Evolutionary conservation across 2,329 filamentous ascomycete species (phyloP), one percentile per base, ranked within the genome.

Genomic region (Exophiala viscosa): DNA sequence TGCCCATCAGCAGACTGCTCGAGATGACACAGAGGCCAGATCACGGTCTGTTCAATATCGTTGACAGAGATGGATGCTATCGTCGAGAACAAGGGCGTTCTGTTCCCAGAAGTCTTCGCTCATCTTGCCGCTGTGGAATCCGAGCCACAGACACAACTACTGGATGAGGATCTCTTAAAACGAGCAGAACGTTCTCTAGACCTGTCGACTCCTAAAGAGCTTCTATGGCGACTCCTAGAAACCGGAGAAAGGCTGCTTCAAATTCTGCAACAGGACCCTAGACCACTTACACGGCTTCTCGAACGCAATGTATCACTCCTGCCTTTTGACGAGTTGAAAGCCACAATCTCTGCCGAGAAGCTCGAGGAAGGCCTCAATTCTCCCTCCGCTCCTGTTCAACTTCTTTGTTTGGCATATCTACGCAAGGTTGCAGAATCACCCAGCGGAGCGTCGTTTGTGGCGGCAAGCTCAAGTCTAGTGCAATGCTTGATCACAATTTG

Each of bases 381-480:
- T 52, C 76, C 68, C 43, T 79, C 58, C 62, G 72, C 61, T 67
- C 76, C 80, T 0, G 77, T 84, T 63, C 83, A 85, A 57, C 64
- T 74, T 5, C 68, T 84, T 17, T 77, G 79, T 45, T 69, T 85
- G 7, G 73, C 75, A 1, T 65, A 85, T 33, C 67, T 86, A 36
- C 71, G 71, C 33, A 85, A 84, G 62, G 82, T 82, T 3, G 73
- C 76, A 7, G 59, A 67, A 11, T 72, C 69, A 34, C 69, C 74
- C 5, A 75, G 73, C 40, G 78, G 84, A 69, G 78, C 80, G 17
- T 81, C 80, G 15, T 77, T 78, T 43, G 73, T 85, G 28, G 82
- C 81, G 11, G 77, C 76, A 13, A 74, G 79, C 55, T 74, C 78
- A 6, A 73, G 74, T n/a, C 70, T 83, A 3, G 74, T 84, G 5